Conservation (phyloP, 441 rosid species). For the Flueggea neowawraea region DNA sequence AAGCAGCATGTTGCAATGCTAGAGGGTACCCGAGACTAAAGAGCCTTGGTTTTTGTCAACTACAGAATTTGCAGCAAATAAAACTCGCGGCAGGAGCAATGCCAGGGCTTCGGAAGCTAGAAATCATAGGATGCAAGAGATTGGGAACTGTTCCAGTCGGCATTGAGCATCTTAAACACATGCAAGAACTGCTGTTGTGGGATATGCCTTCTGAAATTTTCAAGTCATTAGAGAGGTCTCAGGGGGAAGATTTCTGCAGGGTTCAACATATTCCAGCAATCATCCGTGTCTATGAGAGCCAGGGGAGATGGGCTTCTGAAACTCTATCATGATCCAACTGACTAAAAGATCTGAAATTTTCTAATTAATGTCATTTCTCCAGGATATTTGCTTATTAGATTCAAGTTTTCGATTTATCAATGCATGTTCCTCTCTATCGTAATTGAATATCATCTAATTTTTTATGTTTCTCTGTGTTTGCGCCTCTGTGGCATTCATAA, state of each 20-base stretch:
- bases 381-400: too few species aligned
- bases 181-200: background rate
- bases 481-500: too few species aligned
- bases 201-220: conserved; percentile 9
- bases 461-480: too few species aligned
- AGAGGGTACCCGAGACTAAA: conserved; percentile 24
- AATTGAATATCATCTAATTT: too few species aligned
- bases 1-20: conserved; percentile 16
- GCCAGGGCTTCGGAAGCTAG: conserved; percentile 8
- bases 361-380: too few species aligned
- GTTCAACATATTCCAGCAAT: conserved; percentile 8
- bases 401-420: too few species aligned
- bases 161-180: conserved; percentile 4
- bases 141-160: conserved; percentile 8
- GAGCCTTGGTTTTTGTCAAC: background rate
- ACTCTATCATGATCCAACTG: background rate
- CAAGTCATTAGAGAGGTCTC: background rate
- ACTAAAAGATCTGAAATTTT: too few species aligned
- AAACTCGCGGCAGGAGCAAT: conserved; percentile 6
- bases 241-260: conserved; percentile 7
- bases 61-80: background rate
- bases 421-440: too few species aligned
- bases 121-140: background rate
- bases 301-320: conserved; percentile 3
- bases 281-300: background rate